phyloP scores from a whole-genome alignment of 495 filamentous ascomycete species.

The Thozetella sp. region DNA sequence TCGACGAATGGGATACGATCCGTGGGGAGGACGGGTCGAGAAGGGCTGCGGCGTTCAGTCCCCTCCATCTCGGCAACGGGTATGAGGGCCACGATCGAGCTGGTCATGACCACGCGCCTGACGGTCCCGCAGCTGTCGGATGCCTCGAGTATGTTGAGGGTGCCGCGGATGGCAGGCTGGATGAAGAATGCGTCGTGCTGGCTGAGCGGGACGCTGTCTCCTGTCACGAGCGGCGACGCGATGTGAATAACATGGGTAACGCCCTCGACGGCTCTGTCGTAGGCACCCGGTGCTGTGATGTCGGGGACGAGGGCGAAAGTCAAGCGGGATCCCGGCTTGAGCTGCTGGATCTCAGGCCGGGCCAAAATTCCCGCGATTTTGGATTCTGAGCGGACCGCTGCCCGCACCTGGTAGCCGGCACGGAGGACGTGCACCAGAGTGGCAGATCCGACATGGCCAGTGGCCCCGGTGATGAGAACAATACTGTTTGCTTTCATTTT shows the following conservation, averaged over 20 bases:
- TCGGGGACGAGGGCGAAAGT: constrained; percentile 48
- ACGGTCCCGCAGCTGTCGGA: constrained; percentile 62
- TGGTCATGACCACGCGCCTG: constrained; percentile 63
- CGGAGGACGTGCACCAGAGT: constrained; percentile 33
- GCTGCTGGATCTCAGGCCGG: constrained; percentile 23
- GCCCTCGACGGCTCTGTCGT: constrained; percentile 44
- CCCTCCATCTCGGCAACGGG: constrained; percentile 24
- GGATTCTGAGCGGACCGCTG: constrained; percentile 41
- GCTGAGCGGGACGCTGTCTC: constrained; percentile 38
- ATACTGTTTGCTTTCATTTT: constrained; percentile 16
- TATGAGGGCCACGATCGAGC: constrained; percentile 37
- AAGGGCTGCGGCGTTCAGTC: constrained; percentile 6
- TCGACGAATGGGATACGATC: constrained; percentile 24
- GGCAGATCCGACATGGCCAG: constrained; percentile 47
- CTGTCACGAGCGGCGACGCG: constrained; percentile 55
- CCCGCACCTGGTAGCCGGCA: constrained; percentile 43
- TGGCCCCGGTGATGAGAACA: constrained; percentile 50
- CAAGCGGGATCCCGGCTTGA: constrained; percentile 29
- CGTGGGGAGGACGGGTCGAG: constrained; percentile 15
- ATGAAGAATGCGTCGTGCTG: constrained; percentile 64
- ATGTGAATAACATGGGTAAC: constrained; percentile 53
- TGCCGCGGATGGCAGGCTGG: constrained; percentile 73
- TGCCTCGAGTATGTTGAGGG: constrained; percentile 70
- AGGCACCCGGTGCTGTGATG: constrained; percentile 41
- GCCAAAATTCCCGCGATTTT: constrained; percentile 25